Percentiles rank a stretch among this genome's conserved stretches.
Evolutionary conservation across 1,284 basidiomycete species (phyloP).

Genomic region (Cerrena zonata): DNA sequence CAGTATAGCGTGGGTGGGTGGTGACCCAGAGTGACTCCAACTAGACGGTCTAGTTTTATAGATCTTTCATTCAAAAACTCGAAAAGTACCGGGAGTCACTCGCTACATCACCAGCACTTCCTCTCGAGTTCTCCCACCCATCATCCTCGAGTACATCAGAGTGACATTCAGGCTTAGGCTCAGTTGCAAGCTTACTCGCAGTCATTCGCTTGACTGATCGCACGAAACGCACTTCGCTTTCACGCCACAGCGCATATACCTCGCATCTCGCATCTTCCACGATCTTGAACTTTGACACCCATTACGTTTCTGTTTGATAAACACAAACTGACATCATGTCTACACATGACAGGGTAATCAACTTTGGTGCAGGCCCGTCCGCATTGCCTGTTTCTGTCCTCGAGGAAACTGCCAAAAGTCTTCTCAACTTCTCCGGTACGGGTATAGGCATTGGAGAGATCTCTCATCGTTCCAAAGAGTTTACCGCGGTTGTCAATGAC

Average conservation of each 20-base stretch:
- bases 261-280: no score
- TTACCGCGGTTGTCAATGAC: slow-evolving; percentile 63
- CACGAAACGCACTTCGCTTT: neutral
- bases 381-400: slow-evolving; percentile 81
- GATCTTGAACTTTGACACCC: no score
- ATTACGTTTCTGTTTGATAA: no score
- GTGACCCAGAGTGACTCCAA: no score
- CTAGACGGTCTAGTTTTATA: no score
- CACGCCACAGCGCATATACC: neutral
- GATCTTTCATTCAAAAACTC: no score
- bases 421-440: slow-evolving; percentile 82
- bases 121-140: neutral
- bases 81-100: neutral
- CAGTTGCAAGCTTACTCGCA: neutral
- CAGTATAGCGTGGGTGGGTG: no score
- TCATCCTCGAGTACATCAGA: neutral
- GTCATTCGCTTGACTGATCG: neutral
- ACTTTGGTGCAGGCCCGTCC: slow-evolving; percentile 90
- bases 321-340: neutral
- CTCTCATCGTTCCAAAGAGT: slow-evolving; percentile 88
- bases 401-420: slow-evolving; percentile 68
- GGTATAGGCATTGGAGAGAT: slow-evolving; percentile 93
- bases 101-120: neutral
- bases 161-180: neutral
- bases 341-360: slow-evolving; percentile 51